Conservation (phyloP, 1,284 basidiomycete species). For the Marasmius sp. region DNA sequence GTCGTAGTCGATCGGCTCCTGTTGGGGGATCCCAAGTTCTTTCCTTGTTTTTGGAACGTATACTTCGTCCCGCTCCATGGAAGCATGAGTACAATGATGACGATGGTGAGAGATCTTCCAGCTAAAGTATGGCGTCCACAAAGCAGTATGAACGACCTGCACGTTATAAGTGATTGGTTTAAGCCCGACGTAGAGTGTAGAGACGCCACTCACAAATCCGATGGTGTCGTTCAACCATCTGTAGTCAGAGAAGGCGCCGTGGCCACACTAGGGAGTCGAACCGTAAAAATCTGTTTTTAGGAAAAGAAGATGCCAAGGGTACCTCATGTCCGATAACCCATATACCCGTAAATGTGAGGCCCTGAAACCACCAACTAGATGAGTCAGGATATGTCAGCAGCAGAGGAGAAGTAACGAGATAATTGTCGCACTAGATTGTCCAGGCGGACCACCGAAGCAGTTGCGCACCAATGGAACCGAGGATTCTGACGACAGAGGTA, state of each 20-base stretch:
- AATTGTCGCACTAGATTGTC: slow-evolving; percentile 9
- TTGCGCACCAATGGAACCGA: slow-evolving; percentile 37
- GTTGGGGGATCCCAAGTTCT: slow-evolving; percentile 43
- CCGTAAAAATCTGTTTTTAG: neutral
- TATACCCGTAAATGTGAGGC: slow-evolving; percentile 56
- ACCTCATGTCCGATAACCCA: slow-evolving; percentile 68
- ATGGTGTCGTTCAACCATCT: slow-evolving; percentile 32
- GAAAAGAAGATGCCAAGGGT: slow-evolving; percentile 2
- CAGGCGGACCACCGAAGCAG: slow-evolving; percentile 30
- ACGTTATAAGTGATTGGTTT: neutral
- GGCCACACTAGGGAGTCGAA: slow-evolving; percentile 27
- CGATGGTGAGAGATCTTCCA: slow-evolving; percentile 24
- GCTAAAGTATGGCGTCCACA: slow-evolving; percentile 56
- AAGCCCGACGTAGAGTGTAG: neutral
- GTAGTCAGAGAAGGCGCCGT: slow-evolving; percentile 31
- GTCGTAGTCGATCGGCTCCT: slow-evolving; percentile 44
- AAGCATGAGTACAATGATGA: slow-evolving; percentile 29
- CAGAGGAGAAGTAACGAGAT: neutral
- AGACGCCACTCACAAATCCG: slow-evolving; percentile 39
- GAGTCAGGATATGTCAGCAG: neutral
- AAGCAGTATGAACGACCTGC: slow-evolving; percentile 45
- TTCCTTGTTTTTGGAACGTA: slow-evolving; percentile 28
- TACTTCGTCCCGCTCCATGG: slow-evolving; percentile 61
- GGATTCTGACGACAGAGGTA: slow-evolving; percentile 19
- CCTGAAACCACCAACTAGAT: slow-evolving; percentile 58